Conservation (phyloP, 352 stramenopile species). For the Discostella stelligera region DNA sequence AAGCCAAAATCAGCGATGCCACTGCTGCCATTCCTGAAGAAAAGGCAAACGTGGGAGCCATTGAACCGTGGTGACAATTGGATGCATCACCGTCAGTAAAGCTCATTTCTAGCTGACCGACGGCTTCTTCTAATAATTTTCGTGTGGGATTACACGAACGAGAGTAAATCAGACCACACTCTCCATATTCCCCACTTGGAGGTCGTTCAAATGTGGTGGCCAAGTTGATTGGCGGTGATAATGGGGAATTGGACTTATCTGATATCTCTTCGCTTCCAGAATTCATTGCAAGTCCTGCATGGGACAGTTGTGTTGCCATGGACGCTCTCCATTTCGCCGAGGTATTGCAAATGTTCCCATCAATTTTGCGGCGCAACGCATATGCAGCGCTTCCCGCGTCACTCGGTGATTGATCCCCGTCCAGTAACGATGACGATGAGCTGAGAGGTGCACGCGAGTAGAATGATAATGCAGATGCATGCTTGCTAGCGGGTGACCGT, state of each 20-base stretch:
- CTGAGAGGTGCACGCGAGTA: neutral
- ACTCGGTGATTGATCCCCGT: conserved; percentile 12
- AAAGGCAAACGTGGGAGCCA: conserved; percentile 62
- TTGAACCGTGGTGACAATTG: neutral
- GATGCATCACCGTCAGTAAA: neutral
- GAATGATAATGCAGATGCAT: neutral
- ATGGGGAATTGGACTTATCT: conserved; percentile 46
- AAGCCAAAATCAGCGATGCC: conserved; percentile 88
- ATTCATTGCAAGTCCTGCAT: conserved; percentile 28
- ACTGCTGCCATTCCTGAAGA: conserved; percentile 94
- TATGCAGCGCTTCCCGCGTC: conserved; percentile 30
- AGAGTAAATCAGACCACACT: conserved; percentile 60
- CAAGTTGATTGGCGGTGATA: conserved; percentile 69
- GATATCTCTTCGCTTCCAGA: neutral
- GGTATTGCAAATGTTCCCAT: conserved; percentile 2
- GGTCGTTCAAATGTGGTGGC: conserved; percentile 74
- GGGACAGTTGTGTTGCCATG: conserved; percentile 45
- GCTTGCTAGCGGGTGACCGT: neutral
- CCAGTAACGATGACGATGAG: neutral
- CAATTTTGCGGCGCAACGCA: conserved; percentile 18
- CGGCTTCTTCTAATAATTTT: conserved; percentile 59
- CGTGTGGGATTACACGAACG: conserved; percentile 72
- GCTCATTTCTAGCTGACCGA: conserved; percentile 60
- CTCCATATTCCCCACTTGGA: conserved; percentile 61
- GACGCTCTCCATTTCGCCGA: conserved; percentile 1